These are phyloP conservation scores for Mortierella sp. DNA, from an alignment of 371 early-diverging fungal species.

Conservation along the genomic window DNA sequence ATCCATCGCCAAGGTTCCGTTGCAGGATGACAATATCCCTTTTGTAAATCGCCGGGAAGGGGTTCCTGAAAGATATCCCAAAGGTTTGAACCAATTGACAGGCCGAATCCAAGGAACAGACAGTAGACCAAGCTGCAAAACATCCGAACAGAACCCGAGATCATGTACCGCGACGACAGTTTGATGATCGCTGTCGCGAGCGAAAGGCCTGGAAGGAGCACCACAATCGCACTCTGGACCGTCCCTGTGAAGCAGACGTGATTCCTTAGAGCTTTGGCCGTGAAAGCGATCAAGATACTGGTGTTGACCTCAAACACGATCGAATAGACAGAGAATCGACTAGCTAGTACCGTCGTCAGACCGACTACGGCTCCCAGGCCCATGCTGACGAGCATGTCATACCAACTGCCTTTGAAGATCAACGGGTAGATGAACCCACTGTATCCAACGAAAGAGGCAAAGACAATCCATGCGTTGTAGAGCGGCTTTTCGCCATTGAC, in stretches of 20 bases:
- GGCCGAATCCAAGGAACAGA: conserved; percentile 71
- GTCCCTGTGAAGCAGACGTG: conserved; percentile 65
- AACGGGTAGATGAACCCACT: conserved; percentile 59
- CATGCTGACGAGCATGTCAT: conserved; percentile 60
- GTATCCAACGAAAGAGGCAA: conserved; percentile 32
- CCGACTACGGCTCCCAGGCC: conserved; percentile 60
- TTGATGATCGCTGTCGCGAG: conserved; percentile 76
- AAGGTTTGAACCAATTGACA: conserved; percentile 68
- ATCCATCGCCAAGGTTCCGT: conserved; percentile 47
- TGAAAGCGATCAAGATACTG: conserved; percentile 61
- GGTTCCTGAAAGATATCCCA: conserved; percentile 46
- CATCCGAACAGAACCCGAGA: conserved; percentile 75
- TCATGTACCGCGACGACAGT: conserved; percentile 74
- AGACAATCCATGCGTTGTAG: conserved; percentile 38
- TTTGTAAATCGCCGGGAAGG: conserved; percentile 25
- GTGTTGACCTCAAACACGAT: conserved; percentile 66
- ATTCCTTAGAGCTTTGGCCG: conserved; percentile 58
- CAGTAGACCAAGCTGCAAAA: conserved; percentile 74
- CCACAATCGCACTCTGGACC: conserved; percentile 60
- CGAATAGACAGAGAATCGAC: conserved; percentile 60
- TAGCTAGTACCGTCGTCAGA: conserved; percentile 56
- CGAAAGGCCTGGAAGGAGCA: conserved; percentile 66
- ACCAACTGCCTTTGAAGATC: conserved; percentile 62
- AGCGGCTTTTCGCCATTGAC: conserved; percentile 62
- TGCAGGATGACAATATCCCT: conserved; percentile 36